Evolutionary conservation across 2,329 filamentous ascomycete genomes (phyloP), one percentile per base, ranked within the genome.

Genomic region (Verticillium zaregamsianum): DNA sequence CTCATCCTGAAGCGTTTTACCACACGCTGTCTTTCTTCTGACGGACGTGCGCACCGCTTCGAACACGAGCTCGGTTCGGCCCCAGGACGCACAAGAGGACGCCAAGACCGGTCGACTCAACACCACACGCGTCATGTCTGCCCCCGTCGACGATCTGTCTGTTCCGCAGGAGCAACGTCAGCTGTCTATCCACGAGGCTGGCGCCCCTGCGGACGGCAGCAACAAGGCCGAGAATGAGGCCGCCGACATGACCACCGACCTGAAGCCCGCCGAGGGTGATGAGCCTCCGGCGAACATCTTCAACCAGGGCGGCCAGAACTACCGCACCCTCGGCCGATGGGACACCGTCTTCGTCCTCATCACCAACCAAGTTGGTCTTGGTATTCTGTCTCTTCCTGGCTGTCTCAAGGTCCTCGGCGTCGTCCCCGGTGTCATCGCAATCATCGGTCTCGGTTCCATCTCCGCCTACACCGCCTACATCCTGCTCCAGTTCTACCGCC

Each of bases 381-480:
- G 74, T n/a, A 73, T 77, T 73, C 87, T 91, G 81, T 90, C 87
- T 1, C 89, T 91, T 65, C 89, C 89, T 3, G 89, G 86, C 73
- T 89, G 87, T 0, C 89, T 91, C 73, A 86, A 88, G 5, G 77
- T 87, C 11, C 80, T 91, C 39, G 89, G 88, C 8, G 79, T 91
- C 25, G 83, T 90, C 5, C 88, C 88, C 0, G 88, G 88, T 40
- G 69, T 91, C 61, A 89, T 91, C 64, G 72, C 90, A 70, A 90
- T 89, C 28, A 79, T 90, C 60, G 88, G 88, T 8, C 80, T 75
- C 1, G 77, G 89, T 28, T 82, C 90, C 11, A 74, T 90, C 2
- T 90, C 90, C 68, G 90, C 88, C 20, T 91, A 76, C 64, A 76
- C 74, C 0, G 73, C 89, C 11, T 71, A 72, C 25, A 69, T 70